Evolutionary conservation across 2,329 filamentous ascomycete genomes (phyloP), one percentile per base, ranked within the genome.

Genomic region (Ustilaginoidea virens): DNA sequence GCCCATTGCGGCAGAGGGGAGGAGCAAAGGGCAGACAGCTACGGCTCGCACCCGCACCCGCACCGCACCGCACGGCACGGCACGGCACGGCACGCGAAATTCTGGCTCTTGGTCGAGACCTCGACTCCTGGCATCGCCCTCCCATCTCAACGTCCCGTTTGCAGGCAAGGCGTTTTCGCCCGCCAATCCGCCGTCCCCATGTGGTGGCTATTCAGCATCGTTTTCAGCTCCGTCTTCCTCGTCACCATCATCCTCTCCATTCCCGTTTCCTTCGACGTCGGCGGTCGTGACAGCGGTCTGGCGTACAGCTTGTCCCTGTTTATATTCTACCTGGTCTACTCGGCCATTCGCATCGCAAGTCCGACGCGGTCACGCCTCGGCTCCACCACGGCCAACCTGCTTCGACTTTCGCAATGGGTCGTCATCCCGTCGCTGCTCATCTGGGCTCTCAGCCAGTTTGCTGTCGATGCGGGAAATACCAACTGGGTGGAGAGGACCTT

Each of bases 191-290:
- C 45, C 49, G 52, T 45, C 43, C 50, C 61, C 56, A 92, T 93
- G 81, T 85, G 78, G 66, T 69, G 65, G 78, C 66, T 87, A 55
- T 73, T 86, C 55, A 76, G 78, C 51, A 68, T 78, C 52, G 51
- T 86, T 43, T 82, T 82, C 48, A 82, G 82, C 58, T 66, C 77
- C 49, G 58, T 82, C 56, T 96, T 94, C 60, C 74, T 96, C 45
- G 69, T 86, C 56, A 80, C 80, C 58, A 85, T 94, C 53, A 75
- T 96, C 49, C 80, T 96, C 50, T 93, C 85, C 37, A 90, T 98
- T 51, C 90, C 90, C 36, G 76, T 98, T 50, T 82, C 87, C 46
- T 96, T 96, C 61, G 90, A 98, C 70, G 87, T 96, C 47, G 90
- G 90, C 51, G 90, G 90, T 37, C 77, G 83, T 46, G 86, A 90